Base-by-base conservation (phyloP, 73 alveolate species). In the Blepharisma stoltei region DNA sequence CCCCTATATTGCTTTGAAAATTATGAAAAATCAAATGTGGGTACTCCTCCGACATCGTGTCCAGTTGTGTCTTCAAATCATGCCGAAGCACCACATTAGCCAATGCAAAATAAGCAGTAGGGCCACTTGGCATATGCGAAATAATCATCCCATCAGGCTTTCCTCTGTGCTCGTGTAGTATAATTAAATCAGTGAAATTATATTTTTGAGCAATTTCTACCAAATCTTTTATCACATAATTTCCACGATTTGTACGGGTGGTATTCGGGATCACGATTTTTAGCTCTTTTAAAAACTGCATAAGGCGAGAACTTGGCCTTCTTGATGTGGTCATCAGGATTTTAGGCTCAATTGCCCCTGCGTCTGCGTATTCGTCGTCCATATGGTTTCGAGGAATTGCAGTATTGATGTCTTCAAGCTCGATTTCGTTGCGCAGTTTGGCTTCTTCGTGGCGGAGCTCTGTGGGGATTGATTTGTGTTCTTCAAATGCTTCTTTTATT, bases 81-180 rank as follows among this genome's bases (percentile, higher is more conserved):
- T 97, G 99, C 45, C 99, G 86, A 43, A 97, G 90, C 37, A 96
- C 99, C 6, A 97, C 99, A 75, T 97, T 96, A 54, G 93, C 86
- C 23, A 97, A 76, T 43, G 99, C 99, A 76, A 97, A 96, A 88
- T 96, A 97, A 7, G 98, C 96, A 6, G 99, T 97, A 0, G 99
- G 99, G 6, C 99, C 99, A 50, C 88, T 89, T 6, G 99, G 99
- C 89, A 97, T 69, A 82, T 97, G 99, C 73, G 96, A 90, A 45
- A 97, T 91, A 32, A 97, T 97, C 93, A 97, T 77, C 78, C 99
- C 99, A 84, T 97, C 99, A 0, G 99, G 99, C 85, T 96, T 98
- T 47, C 99, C 99, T 77, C 99, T 84, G 82, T 97, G 98, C 80
- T 97, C 99, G 85, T 97, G 99, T 78, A 97, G 90, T 21, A 97